Conservation (phyloP, 2,329 filamentous ascomycete species). For the Knoxdaviesia proteae region DNA sequence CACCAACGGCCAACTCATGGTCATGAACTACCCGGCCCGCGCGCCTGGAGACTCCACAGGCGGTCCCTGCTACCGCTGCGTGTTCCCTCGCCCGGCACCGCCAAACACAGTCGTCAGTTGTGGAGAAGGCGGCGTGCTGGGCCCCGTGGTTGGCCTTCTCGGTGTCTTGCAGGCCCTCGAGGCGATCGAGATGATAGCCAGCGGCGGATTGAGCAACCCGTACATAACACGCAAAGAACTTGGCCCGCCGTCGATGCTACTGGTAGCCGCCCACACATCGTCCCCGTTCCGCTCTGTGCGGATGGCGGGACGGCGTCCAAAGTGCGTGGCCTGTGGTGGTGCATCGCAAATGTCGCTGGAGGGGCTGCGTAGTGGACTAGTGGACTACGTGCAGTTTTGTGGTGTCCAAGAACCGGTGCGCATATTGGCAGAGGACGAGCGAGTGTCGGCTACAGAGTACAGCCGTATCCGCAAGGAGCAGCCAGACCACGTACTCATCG, state of each 20-base stretch:
- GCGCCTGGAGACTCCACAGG: conserved; percentile 31
- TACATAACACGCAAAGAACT: not conserved
- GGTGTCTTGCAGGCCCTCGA: conserved; percentile 82
- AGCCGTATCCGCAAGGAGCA: conserved; percentile 9
- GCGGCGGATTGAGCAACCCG: conserved; percentile 10
- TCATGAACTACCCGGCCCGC: conserved; percentile 62
- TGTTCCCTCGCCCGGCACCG: conserved; percentile 76
- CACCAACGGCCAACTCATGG: conserved; percentile 73
- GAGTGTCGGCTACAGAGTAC: conserved; percentile 46
- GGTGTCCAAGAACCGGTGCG: conserved; percentile 36
- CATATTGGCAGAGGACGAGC: conserved; percentile 39
- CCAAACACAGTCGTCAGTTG: conserved; percentile 67
- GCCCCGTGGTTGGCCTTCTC: conserved; percentile 84
- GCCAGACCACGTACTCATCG: conserved; percentile 40
- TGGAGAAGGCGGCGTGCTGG: conserved; percentile 80
- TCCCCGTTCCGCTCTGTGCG: conserved; percentile 50
- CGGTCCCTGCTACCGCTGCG: conserved; percentile 81
- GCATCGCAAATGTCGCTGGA: conserved; percentile 39
- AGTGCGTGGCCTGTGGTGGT: conserved; percentile 59
- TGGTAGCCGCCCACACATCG: conserved; percentile 24
- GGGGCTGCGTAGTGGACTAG: conserved; percentile 38
- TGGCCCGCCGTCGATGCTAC: conserved; percentile 15
- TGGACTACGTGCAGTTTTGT: conserved; percentile 79
- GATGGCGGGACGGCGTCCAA: conserved; percentile 45
- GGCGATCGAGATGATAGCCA: conserved; percentile 60